Conservation (phyloP, 176 grass and related monocot genomes). For the Eleusine indica region DNA sequence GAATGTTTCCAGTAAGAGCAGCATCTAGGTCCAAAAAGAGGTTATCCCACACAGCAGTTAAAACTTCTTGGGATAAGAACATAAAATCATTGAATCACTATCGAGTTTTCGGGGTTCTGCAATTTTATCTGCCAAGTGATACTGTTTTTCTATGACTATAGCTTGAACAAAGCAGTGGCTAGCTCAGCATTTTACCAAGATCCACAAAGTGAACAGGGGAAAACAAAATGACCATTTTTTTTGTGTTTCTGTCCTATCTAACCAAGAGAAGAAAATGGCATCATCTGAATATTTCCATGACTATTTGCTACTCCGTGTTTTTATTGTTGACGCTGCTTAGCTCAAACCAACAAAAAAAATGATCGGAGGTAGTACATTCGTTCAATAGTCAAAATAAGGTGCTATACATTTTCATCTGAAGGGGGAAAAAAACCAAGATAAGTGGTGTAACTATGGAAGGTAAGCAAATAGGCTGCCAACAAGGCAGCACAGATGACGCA, state of each 20-base stretch:
- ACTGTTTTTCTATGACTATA: not conserved
- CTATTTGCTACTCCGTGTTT: no score
- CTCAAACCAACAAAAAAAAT: no score
- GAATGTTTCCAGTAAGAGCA: not conserved
- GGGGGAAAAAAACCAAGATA: not conserved
- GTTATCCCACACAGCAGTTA: not conserved
- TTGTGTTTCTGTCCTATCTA: no score
- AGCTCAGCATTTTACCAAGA: not conserved
- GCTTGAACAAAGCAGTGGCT: not conserved
- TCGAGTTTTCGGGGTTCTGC: not conserved
- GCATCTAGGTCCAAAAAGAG: not conserved
- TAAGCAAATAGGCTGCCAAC: no score
- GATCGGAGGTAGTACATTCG: no score
- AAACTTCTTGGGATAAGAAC: not conserved
- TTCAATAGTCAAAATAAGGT: not conserved
- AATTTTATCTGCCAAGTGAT: not conserved
- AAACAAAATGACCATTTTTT: not conserved
- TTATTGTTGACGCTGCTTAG: no score
- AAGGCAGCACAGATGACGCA: not conserved
- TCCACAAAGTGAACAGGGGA: not conserved
- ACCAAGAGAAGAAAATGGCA: no score
- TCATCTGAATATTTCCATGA: not conserved
- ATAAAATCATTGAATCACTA: not conserved
- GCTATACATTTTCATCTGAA: conserved; percentile 13
- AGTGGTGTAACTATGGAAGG: not conserved